These are phyloP conservation scores for Psilocybe tampanensis DNA, from an alignment of 768 basidiomycete species.

Conservation along the genomic window DNA sequence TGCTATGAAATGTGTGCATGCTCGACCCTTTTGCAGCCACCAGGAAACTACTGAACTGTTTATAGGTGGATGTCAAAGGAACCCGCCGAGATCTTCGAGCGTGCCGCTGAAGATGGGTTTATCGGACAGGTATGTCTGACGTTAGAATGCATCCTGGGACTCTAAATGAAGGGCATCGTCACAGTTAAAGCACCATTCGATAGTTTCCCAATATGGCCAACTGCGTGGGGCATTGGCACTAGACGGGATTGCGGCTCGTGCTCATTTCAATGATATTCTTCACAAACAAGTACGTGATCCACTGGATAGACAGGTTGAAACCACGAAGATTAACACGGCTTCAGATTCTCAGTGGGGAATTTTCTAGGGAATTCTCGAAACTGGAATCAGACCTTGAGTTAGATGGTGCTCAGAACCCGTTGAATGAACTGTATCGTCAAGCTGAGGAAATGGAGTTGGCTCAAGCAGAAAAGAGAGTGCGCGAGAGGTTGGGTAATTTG, in stretches of 20 bases:
- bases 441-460: conserved; percentile 54
- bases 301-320: neutral
- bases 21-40: conserved; percentile 7
- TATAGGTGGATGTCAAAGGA: conserved; percentile 74
- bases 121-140: conserved; percentile 42
- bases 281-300: conserved; percentile 48
- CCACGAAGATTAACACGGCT: neutral
- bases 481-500: conserved; percentile 47
- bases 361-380: conserved; percentile 53
- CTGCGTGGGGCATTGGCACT: conserved; percentile 58
- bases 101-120: conserved; percentile 69
- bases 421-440: conserved; percentile 54
- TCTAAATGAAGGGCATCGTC: neutral
- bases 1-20: conserved; percentile 62
- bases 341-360: conserved; percentile 62
- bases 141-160: neutral
- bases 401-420: conserved; percentile 54
- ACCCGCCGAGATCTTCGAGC: conserved; percentile 69
- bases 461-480: conserved; percentile 62
- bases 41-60: neutral
- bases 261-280: conserved; percentile 60
- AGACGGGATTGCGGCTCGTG: conserved; percentile 48
- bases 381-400: conserved; percentile 61
- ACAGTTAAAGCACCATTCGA: conserved; percentile 63
- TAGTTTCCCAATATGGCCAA: conserved; percentile 65